Evolutionary conservation across 2,329 filamentous ascomycete species (phyloP).

Genomic region (Sporothrix globosa): DNA sequence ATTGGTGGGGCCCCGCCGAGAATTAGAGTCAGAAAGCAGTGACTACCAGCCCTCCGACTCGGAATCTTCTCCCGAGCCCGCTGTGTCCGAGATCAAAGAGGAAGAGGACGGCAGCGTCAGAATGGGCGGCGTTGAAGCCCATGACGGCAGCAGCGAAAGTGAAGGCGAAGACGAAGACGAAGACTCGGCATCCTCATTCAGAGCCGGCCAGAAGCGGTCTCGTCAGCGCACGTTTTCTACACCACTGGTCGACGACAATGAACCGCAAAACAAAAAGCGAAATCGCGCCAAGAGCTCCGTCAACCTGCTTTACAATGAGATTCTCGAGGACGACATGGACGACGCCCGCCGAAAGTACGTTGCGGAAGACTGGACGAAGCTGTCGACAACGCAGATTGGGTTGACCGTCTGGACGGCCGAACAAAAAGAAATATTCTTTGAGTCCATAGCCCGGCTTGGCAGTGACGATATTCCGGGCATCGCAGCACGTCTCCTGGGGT

Average conservation of each 20-base stretch:
- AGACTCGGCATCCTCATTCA: not conserved
- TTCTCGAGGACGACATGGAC: conserved; percentile 62
- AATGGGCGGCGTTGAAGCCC: not conserved
- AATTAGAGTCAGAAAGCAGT: conserved; percentile 31
- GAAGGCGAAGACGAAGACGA: not conserved
- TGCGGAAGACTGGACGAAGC: conserved; percentile 40
- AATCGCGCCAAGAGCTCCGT: conserved; percentile 48
- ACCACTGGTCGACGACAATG: not conserved
- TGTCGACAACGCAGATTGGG: conserved; percentile 64
- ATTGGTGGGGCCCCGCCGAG: conserved; percentile 10
- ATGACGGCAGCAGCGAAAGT: not conserved
- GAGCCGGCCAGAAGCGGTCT: conserved; percentile 3
- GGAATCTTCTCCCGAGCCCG: not conserved
- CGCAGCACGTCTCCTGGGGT: conserved; percentile 59
- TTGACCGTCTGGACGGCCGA: conserved; percentile 67
- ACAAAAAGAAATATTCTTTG: conserved; percentile 75
- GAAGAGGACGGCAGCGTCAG: not conserved
- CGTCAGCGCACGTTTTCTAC: conserved; percentile 3
- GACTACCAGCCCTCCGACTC: conserved; percentile 31
- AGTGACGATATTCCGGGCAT: conserved; percentile 65
- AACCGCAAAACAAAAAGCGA: conserved; percentile 48
- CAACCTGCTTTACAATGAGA: conserved; percentile 52
- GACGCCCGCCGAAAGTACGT: conserved; percentile 51
- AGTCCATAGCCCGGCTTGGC: conserved; percentile 65
- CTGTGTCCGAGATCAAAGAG: not conserved